Evolutionary conservation across 140 eudicot genomes (phyloP), one percentile per base, ranked within the genome.

Genomic region (Senecio squalidus): DNA sequence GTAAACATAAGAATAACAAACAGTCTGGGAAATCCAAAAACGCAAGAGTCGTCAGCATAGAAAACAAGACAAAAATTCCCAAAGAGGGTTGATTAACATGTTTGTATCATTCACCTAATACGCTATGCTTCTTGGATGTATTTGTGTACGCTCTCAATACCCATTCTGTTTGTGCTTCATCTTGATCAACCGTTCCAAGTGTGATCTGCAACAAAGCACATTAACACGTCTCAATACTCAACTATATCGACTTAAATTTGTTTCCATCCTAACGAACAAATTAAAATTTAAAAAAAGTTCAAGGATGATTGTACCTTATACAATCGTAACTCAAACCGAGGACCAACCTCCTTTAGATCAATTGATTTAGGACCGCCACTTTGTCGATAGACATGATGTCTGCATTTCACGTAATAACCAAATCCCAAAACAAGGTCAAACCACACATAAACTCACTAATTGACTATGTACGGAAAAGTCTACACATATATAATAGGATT

Each of bases 271-370:
- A 33, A 33, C 5, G 34, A 11, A 30, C 4, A 16, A 11, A 56
- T 10, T 9, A 20, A 9, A 57, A 34, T n/a, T 23, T 23, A 22
- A 27, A 11, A 29, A 27, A 10, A 3, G 4, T 9, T 51, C 21
- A 7, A 5, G 60, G 44, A 69, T 39, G 15, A 26, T 26, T 9
- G 26, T 65, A 92, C 98, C 98, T 79, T 75, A 79, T 87, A 92
- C 41, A 84, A 64, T 54, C 77, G 71, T 55, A 92, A 22, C 67
- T 87, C 96, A 66, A 92, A 92, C 48, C 99, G 89, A 44, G 99
- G 99, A 45, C 99, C 99, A 65, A 92, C 80, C 75, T 92, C 99
- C 78, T 92, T 92, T 60, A 84, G 40, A 31, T 92, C 98, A 31
- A 92, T 38, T 49, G 95, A 87, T 71, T 87, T 84, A 5, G 98